A percentile compares a stretch with the other conserved stretches of the same genome.
phyloP scores from a whole-genome alignment of 2,329 filamentous ascomycete species.

The Trichoderma pleuroti region DNA sequence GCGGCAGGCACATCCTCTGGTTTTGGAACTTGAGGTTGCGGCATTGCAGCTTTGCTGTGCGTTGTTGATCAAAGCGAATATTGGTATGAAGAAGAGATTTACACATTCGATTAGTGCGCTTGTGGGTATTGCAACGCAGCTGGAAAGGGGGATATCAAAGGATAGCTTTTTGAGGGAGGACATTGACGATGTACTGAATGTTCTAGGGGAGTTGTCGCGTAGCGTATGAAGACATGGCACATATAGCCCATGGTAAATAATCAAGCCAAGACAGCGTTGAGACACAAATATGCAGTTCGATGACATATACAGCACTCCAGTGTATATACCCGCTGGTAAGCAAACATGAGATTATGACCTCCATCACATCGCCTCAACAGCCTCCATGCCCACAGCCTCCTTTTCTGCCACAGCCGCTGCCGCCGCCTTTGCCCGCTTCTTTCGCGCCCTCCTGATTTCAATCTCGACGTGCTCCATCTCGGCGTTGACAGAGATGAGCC shows the following conservation, averaged over 20 bases:
- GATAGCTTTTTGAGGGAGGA: slow-evolving; percentile 37
- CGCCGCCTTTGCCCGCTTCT: slow-evolving; percentile 48
- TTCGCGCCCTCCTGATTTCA: slow-evolving; percentile 60
- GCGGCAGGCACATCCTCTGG: slow-evolving; percentile 22
- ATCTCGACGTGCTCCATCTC: slow-evolving; percentile 65
- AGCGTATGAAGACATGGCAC: background rate
- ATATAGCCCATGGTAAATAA: background rate
- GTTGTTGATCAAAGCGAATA: slow-evolving; percentile 45
- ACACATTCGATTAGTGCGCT: slow-evolving; percentile 50
- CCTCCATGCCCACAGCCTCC: slow-evolving; percentile 19
- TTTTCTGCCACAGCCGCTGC: slow-evolving; percentile 36
- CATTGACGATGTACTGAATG: slow-evolving; percentile 44
- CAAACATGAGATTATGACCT: background rate
- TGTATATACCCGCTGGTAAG: background rate
- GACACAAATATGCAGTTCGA: background rate
- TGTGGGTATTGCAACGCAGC: slow-evolving; percentile 43
- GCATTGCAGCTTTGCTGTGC: slow-evolving; percentile 54
- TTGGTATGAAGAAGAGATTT: slow-evolving; percentile 49
- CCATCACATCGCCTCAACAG: slow-evolving; percentile 19
- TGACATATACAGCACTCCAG: background rate
- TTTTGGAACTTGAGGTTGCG: slow-evolving; percentile 51
- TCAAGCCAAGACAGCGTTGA: background rate
- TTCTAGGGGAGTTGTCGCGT: slow-evolving; percentile 27
- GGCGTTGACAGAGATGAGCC: slow-evolving; percentile 53
- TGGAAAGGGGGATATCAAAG: slow-evolving; percentile 34